Evolutionary conservation across 2,329 filamentous ascomycete genomes (phyloP).

Genomic region (Cucurbitaria berberidis): DNA sequence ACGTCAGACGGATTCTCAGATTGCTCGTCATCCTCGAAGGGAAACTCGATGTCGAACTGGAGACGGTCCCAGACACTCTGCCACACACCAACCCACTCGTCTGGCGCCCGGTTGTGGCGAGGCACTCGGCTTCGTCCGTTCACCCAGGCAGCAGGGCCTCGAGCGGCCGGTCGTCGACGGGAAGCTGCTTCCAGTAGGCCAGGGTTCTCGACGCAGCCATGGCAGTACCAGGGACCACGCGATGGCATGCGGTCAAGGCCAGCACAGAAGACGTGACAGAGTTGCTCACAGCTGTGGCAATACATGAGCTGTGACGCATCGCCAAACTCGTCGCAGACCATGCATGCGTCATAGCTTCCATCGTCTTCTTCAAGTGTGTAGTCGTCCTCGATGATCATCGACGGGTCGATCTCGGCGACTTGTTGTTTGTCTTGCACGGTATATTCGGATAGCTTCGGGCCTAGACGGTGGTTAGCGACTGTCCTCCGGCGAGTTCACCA

Average conservation of each 20-base stretch:
- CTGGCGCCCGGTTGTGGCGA: conserved; percentile 39
- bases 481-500: conserved; percentile 3
- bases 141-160: conserved; percentile 41
- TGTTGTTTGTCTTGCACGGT: conserved; percentile 83
- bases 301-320: conserved; percentile 85
- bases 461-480: conserved; percentile 46
- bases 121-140: conserved; percentile 39
- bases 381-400: conserved; percentile 74
- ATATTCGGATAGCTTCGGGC: conserved; percentile 64
- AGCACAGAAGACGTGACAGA: conserved; percentile 91
- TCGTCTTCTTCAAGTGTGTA: conserved; percentile 61
- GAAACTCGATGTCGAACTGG: conserved; percentile 81
- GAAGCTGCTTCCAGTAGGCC: conserved; percentile 47
- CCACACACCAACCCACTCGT: conserved; percentile 77
- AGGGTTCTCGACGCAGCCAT: conserved; percentile 68
- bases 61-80: conserved; percentile 83
- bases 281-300: conserved; percentile 88
- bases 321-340: conserved; percentile 80
- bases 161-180: conserved; percentile 28
- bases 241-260: conserved; percentile 77
- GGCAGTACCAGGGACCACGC: conserved; percentile 84
- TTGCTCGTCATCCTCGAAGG: conserved; percentile 72
- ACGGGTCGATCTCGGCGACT: conserved; percentile 85
- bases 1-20: conserved; percentile 63
- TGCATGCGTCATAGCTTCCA: conserved; percentile 68